phyloP scores from a whole-genome alignment of 768 basidiomycete species.

The Lentinula sp. region DNA sequence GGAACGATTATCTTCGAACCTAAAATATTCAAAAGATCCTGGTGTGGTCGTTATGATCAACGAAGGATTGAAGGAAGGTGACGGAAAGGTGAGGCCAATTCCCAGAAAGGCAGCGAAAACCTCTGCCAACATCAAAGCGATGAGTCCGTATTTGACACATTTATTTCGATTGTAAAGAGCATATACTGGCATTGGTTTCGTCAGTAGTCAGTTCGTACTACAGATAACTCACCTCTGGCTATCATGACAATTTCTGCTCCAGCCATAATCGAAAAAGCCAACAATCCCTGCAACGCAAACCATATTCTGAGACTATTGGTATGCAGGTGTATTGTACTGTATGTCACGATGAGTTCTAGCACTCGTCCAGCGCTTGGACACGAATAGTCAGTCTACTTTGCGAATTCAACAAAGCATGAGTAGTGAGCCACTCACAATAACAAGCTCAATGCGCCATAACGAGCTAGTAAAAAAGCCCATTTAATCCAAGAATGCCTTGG shows the following conservation, averaged over 20 bases:
- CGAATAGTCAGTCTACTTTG: neutral
- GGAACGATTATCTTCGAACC: slow-evolving; percentile 1
- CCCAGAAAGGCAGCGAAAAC: slow-evolving; percentile 2
- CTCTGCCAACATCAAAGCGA: slow-evolving; percentile 14
- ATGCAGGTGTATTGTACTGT: slow-evolving; percentile 2
- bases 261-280: slow-evolving; percentile 16
- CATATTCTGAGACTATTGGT: slow-evolving; percentile 6
- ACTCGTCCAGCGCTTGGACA: slow-evolving; percentile 15
- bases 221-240: slow-evolving; percentile 18
- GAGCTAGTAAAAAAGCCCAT: slow-evolving; percentile 24
- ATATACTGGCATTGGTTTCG: slow-evolving; percentile 15
- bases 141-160: slow-evolving; percentile 15
- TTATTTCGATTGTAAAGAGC: slow-evolving; percentile 21
- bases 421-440: slow-evolving; percentile 17
- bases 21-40: slow-evolving; percentile 11
- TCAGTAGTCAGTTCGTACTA: neutral
- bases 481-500: slow-evolving; percentile 23
- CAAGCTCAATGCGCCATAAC: slow-evolving; percentile 21
- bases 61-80: slow-evolving; percentile 4
- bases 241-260: slow-evolving; percentile 24
- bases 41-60: slow-evolving; percentile 6
- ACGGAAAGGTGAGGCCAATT: slow-evolving; percentile 6
- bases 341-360: slow-evolving; percentile 7
- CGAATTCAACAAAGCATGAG: too few species aligned
- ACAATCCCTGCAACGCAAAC: slow-evolving; percentile 18